Percentiles rank a stretch among this genome's conserved stretches.
phyloP scores from a whole-genome alignment of 306 rosid species.

The Vigna mungo region DNA sequence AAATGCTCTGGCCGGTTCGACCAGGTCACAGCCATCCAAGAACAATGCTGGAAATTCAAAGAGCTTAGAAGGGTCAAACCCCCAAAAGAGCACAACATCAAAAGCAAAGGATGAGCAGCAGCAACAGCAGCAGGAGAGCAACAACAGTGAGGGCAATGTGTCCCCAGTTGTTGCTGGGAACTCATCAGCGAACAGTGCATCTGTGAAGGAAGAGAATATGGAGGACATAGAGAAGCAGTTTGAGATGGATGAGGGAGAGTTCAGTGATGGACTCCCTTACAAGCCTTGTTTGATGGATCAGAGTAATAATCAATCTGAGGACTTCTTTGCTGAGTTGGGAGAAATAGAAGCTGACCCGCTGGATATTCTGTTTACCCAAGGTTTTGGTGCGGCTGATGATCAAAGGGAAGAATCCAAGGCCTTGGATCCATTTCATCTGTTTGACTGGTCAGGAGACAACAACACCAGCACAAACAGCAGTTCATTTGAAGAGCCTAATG shows the following conservation, averaged over 20 bases:
- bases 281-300: slow-evolving; percentile 50
- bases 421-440: slow-evolving; percentile 74
- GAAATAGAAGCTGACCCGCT: slow-evolving; percentile 77
- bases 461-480: slow-evolving; percentile 26
- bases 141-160: slow-evolving; percentile 44
- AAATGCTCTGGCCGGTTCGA: slow-evolving; percentile 90
- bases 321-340: slow-evolving; percentile 77
- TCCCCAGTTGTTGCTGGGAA: slow-evolving; percentile 44
- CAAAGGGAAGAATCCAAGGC: slow-evolving; percentile 54
- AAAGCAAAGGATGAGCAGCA: slow-evolving; percentile 57
- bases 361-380: slow-evolving; percentile 64
- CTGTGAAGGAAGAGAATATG: slow-evolving; percentile 60
- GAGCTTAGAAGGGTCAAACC: slow-evolving; percentile 34
- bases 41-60: slow-evolving; percentile 42
- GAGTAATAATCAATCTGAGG: slow-evolving; percentile 52
- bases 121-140: slow-evolving; percentile 40
- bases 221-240: slow-evolving; percentile 58
- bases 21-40: slow-evolving; percentile 72
- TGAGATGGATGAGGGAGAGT: slow-evolving; percentile 59
- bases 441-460: slow-evolving; percentile 66
- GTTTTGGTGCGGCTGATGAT: slow-evolving; percentile 47
- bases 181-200: slow-evolving; percentile 34
- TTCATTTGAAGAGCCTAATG: slow-evolving; percentile 53
- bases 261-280: slow-evolving; percentile 57
- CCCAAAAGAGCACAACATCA: slow-evolving; percentile 38